Evolutionary conservation across 2,329 filamentous ascomycete genomes (phyloP).

Genomic region (Aspergillus sp.): DNA sequence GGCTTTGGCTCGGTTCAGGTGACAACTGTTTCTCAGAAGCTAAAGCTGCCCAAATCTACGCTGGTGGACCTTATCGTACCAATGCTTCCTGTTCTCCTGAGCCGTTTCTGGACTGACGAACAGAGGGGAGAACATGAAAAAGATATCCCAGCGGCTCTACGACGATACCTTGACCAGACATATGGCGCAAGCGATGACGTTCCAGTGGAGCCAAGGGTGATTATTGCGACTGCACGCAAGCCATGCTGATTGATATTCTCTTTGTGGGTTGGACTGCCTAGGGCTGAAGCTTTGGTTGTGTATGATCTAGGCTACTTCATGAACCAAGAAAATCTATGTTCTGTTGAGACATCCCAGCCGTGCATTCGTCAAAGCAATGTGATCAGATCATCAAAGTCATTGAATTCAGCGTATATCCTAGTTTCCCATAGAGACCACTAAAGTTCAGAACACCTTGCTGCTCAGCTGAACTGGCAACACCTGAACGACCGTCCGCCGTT

Average conservation of each 20-base stretch:
- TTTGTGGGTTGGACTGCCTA: not conserved
- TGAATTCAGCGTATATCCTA: conserved; percentile 26
- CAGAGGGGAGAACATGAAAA: conserved; percentile 23
- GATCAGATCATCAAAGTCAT: conserved; percentile 24
- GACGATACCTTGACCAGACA: conserved; percentile 22
- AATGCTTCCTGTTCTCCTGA: conserved; percentile 22
- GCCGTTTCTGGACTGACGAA: conserved; percentile 27
- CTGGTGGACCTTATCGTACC: conserved; percentile 22
- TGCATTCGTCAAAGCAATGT: conserved; percentile 2
- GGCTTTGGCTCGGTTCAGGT: conserved; percentile 26
- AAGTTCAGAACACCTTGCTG: conserved; percentile 27
- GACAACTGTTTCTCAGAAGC: conserved; percentile 12
- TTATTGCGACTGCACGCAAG: conserved; percentile 32
- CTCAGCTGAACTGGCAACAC: conserved; percentile 23
- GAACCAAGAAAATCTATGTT: not conserved
- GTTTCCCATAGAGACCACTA: conserved; percentile 22
- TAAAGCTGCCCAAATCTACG: conserved; percentile 13
- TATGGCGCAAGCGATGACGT: conserved; percentile 24
- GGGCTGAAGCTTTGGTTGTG: too few relatives aligned
- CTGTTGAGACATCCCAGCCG: not conserved
- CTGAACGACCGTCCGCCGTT: conserved; percentile 26
- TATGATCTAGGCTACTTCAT: too few relatives aligned
- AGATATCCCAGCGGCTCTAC: conserved; percentile 21
- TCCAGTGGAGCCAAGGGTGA: conserved; percentile 25
- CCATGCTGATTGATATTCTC: conserved; percentile 1